A percentile compares a stretch with the other conserved stretches of the same genome.
Conservation (phyloP, 768 basidiomycete genomes). For the Chalciporus pseudorubinellus region DNA sequence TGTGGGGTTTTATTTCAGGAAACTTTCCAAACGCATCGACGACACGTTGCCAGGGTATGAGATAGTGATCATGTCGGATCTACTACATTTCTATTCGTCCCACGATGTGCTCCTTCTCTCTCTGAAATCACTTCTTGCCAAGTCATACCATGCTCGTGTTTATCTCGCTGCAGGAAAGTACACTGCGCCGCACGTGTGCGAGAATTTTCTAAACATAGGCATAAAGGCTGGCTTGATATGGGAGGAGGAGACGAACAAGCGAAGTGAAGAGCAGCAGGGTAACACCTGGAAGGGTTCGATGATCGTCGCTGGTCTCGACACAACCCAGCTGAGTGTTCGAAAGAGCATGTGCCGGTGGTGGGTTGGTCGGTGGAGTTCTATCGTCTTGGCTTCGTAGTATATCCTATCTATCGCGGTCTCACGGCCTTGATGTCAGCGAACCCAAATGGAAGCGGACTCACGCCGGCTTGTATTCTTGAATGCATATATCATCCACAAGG, state of each 20-base stretch:
- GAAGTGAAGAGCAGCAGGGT: slow-evolving; percentile 20
- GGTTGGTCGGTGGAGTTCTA: slow-evolving; percentile 49
- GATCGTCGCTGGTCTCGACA: slow-evolving; percentile 46
- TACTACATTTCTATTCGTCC: slow-evolving; percentile 64
- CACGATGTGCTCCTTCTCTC: slow-evolving; percentile 57
- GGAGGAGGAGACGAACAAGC: slow-evolving; percentile 38
- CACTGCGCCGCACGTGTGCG: slow-evolving; percentile 51
- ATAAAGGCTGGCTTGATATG: slow-evolving; percentile 42
- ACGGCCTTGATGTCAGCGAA: neutral
- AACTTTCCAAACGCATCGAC: slow-evolving; percentile 8
- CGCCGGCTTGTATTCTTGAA: slow-evolving; percentile 1
- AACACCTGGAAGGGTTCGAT: slow-evolving; percentile 47
- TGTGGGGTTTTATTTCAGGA: slow-evolving; percentile 16
- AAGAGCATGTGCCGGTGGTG: slow-evolving; percentile 64
- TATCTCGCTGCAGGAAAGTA: slow-evolving; percentile 68
- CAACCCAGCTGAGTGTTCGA: slow-evolving; percentile 44
- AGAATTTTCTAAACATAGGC: slow-evolving; percentile 47
- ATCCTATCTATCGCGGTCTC: neutral
- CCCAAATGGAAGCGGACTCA: neutral
- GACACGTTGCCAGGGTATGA: slow-evolving; percentile 43
- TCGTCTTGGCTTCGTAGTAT: neutral
- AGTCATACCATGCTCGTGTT: slow-evolving; percentile 38
- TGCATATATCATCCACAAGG: neutral
- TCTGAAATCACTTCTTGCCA: slow-evolving; percentile 46
- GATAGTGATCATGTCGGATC: slow-evolving; percentile 64